Evolutionary conservation across 1,284 basidiomycete species (phyloP).

Genomic region (Peniophora sp.): DNA sequence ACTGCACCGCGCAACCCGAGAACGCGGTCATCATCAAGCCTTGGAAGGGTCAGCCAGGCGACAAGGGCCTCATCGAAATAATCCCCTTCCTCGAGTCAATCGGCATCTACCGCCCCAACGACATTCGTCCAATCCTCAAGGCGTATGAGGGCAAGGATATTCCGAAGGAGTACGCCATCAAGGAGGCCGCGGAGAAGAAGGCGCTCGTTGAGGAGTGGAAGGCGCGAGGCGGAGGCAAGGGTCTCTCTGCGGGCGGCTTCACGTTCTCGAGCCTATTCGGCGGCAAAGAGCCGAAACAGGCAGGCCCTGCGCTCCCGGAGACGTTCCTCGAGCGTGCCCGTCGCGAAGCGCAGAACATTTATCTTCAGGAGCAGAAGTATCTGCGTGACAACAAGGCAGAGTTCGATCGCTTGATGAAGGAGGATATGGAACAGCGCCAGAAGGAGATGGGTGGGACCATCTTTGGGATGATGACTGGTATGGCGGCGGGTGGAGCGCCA

Average conservation of each 20-base stretch:
- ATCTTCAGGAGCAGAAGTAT: constrained; percentile 85
- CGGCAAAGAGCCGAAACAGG: constrained; percentile 25
- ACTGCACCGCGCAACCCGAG: constrained; percentile 77
- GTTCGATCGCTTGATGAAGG: constrained; percentile 73
- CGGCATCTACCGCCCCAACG: constrained; percentile 76
- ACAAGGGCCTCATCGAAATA: constrained; percentile 80
- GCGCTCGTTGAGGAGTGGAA: constrained; percentile 81
- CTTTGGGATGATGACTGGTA: constrained; percentile 1
- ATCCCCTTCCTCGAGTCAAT: constrained; percentile 97
- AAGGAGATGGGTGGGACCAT: constrained; percentile 35
- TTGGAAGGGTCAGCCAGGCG: constrained; percentile 80
- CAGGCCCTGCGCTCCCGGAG: constrained; percentile 42
- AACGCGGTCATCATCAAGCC: constrained; percentile 82
- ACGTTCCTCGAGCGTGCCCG: constrained; percentile 92
- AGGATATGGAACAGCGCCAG: constrained; percentile 76
- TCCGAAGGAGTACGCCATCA: constrained; percentile 81
- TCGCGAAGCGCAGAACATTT: constrained; percentile 76
- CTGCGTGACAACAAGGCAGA: constrained; percentile 76
- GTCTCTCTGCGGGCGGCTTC: constrained; percentile 34
- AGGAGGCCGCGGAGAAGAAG: constrained; percentile 75
- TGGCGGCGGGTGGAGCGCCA: neutral
- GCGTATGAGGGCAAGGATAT: constrained; percentile 87
- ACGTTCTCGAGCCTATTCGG: constrained; percentile 63
- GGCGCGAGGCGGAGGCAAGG: constrained; percentile 41
- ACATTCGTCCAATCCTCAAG: constrained; percentile 83